Evolutionary conservation across 208 protist genomes (phyloP), one percentile per base, ranked within the genome.

Genomic region (Leishmania turanica): DNA sequence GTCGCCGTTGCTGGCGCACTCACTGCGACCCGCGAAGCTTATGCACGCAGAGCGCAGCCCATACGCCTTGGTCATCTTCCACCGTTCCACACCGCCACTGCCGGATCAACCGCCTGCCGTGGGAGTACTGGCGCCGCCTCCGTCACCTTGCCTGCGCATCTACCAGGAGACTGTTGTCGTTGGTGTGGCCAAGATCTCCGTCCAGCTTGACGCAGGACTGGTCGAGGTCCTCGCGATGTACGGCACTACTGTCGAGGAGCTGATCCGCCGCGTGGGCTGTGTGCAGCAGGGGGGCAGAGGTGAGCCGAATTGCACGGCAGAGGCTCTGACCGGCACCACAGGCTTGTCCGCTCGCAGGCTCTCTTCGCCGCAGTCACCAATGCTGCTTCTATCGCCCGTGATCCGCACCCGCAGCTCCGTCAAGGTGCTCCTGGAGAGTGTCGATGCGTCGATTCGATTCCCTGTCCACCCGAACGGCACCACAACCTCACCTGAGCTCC

Each of bases 61-160:
- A 24, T 89, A 89, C 73, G 86, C 86, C 8, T 53, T 86, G 13
- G 82, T 89, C 40, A 24, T 79, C 5, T 80, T 89, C 27, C 81
- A 81, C 60, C 84, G 84, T 64, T 49, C 45, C 78, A 80, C 77
- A 2, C 56, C 62, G 47, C 60, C 76, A 42, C 68, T 88, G 3
- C 65, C 24, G 27, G 60, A 77, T 47, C 34, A 68, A 64, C 5
- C 34, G 58, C n/a, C 72, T 47, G 24, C 8, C 69, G 72, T 2
- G 19, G 72, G 7, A 47, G 42, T n/a, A 42, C 24, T 27, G 11
- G 56, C 13, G 27, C 60, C 17, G 2, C 60, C 45, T 1, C 56
- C 15, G 11, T 37, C 58, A 42, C 53, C 54, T n/a, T 37, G 47
- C 37, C 53, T 78, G 49, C 42, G 60, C 31, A 74, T 66, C 49